Base-by-base conservation (phyloP, 1,284 basidiomycete genomes). In the Microbotryum silenes-acaulis region DNA sequence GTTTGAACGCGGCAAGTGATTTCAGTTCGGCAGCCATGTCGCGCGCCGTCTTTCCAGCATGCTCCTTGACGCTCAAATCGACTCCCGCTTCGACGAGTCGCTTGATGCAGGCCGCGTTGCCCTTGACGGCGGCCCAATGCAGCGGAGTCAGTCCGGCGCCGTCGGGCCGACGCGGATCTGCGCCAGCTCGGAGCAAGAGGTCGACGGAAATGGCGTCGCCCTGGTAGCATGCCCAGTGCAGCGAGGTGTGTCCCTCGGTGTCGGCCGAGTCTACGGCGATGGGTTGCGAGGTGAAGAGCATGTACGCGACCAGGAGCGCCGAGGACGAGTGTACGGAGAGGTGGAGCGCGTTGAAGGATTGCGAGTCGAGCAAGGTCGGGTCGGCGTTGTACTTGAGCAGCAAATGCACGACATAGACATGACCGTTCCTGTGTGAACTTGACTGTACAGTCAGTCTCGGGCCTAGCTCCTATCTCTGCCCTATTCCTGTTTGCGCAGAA, bases 211-310 rank as follows among this genome's bases (percentile, higher is more conserved):
- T 83, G 1, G 91, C 92, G 72, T 99, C 96, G 51, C 94, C 94
- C 75, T 98, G 96, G 77, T 97, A 98, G 5, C 92, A 91, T 2
- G 96, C 96, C 96, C 96, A 98, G 90, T 97, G 97, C 57, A 99
- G 81, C 0, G 90, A 82, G 0, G 94, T 97, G 73, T 98, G 96
- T 0, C 94, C 94, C 47, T 92, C 89, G 1, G 85, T 79, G 75
- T 99, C 96, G 50, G 85, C 82, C 50, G 87, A 86, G 74, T 96
- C 91, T 56, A 94, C 86, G 44, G 84, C 85, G 64, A 96, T 83
- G 2, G 91, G 89, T 61, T 76, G 75, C 2, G 76, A 60, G 20
- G 65, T 65, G 55, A 57, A 53, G 3, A 96, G 82, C 48, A 98
- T 82, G 75, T 96, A 97, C 20, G 97, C 78, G 44, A 98, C 76